phyloP scores from a whole-genome alignment of 2,329 filamentous ascomycete species.

The Xylaria multiplex region DNA sequence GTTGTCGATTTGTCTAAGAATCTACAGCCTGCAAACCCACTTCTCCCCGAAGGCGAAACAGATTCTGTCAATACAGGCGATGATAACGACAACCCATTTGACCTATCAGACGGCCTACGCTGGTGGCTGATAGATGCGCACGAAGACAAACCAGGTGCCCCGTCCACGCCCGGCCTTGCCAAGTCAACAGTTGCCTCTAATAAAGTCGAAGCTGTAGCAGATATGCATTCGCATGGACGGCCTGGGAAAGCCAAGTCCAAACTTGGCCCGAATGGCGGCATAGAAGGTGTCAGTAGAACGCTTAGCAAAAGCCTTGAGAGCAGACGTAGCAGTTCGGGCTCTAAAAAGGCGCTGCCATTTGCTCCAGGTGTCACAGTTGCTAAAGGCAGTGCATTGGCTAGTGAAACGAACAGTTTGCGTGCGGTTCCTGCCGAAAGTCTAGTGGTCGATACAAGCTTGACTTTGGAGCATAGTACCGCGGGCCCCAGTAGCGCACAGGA shows the following conservation, averaged over 20 bases:
- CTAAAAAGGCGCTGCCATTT: conserved; percentile 77
- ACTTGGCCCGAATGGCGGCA: conserved; percentile 62
- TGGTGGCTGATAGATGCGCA: conserved; percentile 96
- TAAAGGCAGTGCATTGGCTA: conserved; percentile 64
- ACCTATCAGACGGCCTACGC: conserved; percentile 90
- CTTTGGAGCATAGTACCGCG: conserved; percentile 40
- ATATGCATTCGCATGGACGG: conserved; percentile 64
- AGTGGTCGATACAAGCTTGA: conserved; percentile 50
- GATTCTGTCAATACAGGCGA: conserved; percentile 65
- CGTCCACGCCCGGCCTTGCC: conserved; percentile 89
- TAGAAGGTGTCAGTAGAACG: conserved; percentile 79
- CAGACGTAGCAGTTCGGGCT: conserved; percentile 86
- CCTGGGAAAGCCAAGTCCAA: conserved; percentile 55
- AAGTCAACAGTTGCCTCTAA: conserved; percentile 92
- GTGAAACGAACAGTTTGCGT: conserved; percentile 68
- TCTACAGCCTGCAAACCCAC: conserved; percentile 61
- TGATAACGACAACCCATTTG: conserved; percentile 96
- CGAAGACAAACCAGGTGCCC: conserved; percentile 91
- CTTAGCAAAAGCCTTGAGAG: conserved; percentile 90
- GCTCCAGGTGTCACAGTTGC: conserved; percentile 54
- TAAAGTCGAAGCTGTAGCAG: conserved; percentile 86
- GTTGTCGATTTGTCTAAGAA: conserved; percentile 91
- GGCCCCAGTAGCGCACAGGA: conserved; percentile 44
- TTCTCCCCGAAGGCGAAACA: conserved; percentile 55
- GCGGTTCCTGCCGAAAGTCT: conserved; percentile 57